A percentile compares a stretch with the other conserved stretches of the same genome.
phyloP scores from a whole-genome alignment of 768 basidiomycete genomes.

The Boletus bicolor region DNA sequence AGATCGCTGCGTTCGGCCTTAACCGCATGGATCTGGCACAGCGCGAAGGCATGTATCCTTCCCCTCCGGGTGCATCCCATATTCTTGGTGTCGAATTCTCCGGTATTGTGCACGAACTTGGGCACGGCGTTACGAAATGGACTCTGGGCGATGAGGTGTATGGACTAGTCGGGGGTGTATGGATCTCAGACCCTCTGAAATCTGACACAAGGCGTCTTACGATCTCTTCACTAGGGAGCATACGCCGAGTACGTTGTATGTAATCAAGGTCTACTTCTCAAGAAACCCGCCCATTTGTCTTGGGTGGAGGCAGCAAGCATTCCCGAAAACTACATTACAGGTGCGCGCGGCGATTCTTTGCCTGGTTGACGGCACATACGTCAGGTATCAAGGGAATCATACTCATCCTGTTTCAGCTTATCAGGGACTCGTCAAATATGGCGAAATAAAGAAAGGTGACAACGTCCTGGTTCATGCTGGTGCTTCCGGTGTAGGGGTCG shows the following conservation, averaged over 20 bases:
- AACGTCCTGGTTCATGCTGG: constrained; percentile 87
- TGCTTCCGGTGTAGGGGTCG: constrained; percentile 86
- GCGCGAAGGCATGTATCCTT: constrained; percentile 68
- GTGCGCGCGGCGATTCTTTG: constrained; percentile 36
- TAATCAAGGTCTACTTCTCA: constrained; percentile 61
- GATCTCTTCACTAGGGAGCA: constrained; percentile 57
- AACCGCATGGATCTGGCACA: constrained; percentile 85
- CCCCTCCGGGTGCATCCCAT: constrained; percentile 69
- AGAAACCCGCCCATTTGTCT: constrained; percentile 70
- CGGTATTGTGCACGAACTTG: constrained; percentile 56
- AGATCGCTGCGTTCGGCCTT: constrained; percentile 83
- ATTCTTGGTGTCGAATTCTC: constrained; percentile 90
- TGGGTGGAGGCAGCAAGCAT: constrained; percentile 87
- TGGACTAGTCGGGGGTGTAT: constrained; percentile 77
- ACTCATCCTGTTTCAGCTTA: constrained; percentile 40
- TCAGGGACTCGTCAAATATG: constrained; percentile 64
- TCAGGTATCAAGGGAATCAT: constrained; percentile 5
- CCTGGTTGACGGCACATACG: constrained; percentile 1
- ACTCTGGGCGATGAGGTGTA: constrained; percentile 68
- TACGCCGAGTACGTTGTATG: constrained; percentile 85
- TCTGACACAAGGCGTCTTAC: not conserved
- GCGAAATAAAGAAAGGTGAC: constrained; percentile 64
- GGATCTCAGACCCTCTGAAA: constrained; percentile 23
- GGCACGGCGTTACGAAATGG: constrained; percentile 50
- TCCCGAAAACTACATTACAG: constrained; percentile 87